Base-by-base conservation (phyloP, 2,329 filamentous ascomycete species). In the Bimuria novae-zelandiae region DNA sequence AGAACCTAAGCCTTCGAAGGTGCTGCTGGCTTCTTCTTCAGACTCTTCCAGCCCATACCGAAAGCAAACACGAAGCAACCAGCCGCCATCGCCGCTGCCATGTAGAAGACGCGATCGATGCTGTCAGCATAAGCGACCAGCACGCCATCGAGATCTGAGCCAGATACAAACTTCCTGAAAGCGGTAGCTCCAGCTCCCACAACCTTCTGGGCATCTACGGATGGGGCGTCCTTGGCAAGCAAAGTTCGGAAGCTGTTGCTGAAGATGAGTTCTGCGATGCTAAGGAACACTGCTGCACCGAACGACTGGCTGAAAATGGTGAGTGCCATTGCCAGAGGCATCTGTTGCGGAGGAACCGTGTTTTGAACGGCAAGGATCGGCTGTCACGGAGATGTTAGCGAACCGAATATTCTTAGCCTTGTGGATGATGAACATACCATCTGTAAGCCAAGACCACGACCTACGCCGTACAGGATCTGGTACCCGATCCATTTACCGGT, bases 401-500 rank as follows among this genome's bases (percentile, higher is more conserved):
- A 14, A 21, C 23, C 33, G 14, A n/a, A 12, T 25, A 27, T n/a
- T 29, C 30, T 11, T 37, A 19, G 32, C 3, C 11, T 37, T 12
- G 32, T 23, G n/a, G 27, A n/a, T 4, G 32, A 11, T 4, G 10
- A 30, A 21, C 41, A 23, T 47, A 36, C 22, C 19, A 36, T 25
- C 17, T 52, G 45, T 12, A 49, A 33, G 19, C 32, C 40, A 19
- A 52, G 27, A 14, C 54, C 54, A 16, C 21, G 7, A 7, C 54
- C 54, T 14, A 21, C 35, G 1, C 79, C 79, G 4, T 69, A 39
- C 0, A 80, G 49, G 16, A 75, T 68, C 48, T 80, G 77, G 57
- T 75, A 80, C 11, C 78, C 79, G 22, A 79, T 76, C 77, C 76
- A 79, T 33, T 70, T 63, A 1, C 57, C 64, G 1, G 64, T 59